phyloP scores from a whole-genome alignment of 345 rosid species.

The Syzygium aromaticum region DNA sequence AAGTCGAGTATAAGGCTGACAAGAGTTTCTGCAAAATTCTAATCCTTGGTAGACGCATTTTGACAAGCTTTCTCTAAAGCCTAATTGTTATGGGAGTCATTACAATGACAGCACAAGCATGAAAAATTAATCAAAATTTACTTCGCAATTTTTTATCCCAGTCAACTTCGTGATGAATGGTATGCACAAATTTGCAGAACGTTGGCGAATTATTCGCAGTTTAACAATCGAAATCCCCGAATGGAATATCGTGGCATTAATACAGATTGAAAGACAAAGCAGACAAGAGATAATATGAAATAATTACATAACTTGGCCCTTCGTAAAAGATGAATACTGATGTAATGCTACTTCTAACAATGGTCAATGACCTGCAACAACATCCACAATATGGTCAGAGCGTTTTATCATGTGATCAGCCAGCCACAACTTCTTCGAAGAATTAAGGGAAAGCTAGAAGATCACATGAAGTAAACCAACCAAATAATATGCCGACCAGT shows the following conservation, averaged over 20 bases:
- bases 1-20: accelerated
- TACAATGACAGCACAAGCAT: neutral
- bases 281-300: neutral
- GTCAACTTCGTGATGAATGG: too few species aligned
- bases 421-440: neutral
- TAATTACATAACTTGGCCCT: neutral
- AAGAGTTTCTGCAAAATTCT: neutral
- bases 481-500: neutral
- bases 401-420: neutral
- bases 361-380: neutral
- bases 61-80: neutral
- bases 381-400: neutral
- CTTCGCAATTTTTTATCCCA: neutral
- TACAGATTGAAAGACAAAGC: neutral
- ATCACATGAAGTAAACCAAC: neutral
- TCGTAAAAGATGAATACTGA: neutral
- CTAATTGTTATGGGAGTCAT: neutral
- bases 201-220: neutral
- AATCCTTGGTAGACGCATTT: accelerated
- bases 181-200: too few species aligned
- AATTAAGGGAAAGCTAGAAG: neutral
- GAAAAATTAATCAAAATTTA: neutral
- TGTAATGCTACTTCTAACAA: neutral
- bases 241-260: neutral
- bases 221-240: neutral